Base-by-base conservation (phyloP, 192 early-diverging fungal species). In the Entomortierella chlamydospora region DNA sequence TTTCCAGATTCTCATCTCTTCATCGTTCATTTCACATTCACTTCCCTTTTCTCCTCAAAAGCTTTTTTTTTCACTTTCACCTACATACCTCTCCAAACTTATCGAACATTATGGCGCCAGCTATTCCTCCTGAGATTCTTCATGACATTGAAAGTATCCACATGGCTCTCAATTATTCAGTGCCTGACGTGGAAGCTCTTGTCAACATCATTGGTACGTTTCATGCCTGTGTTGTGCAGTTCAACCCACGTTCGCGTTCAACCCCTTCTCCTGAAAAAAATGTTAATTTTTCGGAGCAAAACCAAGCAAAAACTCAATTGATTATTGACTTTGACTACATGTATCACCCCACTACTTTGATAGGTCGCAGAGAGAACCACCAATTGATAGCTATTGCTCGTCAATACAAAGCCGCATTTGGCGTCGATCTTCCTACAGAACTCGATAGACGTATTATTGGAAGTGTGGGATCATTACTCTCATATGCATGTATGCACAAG, bases 121-220 rank as follows among this genome's bases (percentile, higher is more conserved):
- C 47, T 54, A 41, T 73, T 39, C 71, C 74, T 26, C 74, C 74
- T 18, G 74, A 69, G 53, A 55, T 78, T 34, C 29, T 49, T 13
- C 69, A 50, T 31, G 74, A 78, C 56, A 26, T 68, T 22, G 53
- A 78, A 29, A 70, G 64, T 61, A 70, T 78, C 49, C 66, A 78
- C 30, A 64, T 43, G 4, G 74, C 74, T 37, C 49, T 78, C 17
- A n/a, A 4, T 13, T 64, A 39, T 31, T 13, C 74, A 26, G 67
- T 78, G 18, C 61, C 74, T 47, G 74, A 78, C 56, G 22, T 56
- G n/a, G 61, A 78, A 26, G 67, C 61, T 30, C 67, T 78, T 42
- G 74, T 78, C 67, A 78, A 78, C 67, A 78, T 64, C 56, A 64
- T 78, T 54, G 74, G 74, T 78, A 57, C 17, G 57, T 64, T 20